Conservation (phyloP, 257 asterid species). For the Solanum ossicruentum region DNA sequence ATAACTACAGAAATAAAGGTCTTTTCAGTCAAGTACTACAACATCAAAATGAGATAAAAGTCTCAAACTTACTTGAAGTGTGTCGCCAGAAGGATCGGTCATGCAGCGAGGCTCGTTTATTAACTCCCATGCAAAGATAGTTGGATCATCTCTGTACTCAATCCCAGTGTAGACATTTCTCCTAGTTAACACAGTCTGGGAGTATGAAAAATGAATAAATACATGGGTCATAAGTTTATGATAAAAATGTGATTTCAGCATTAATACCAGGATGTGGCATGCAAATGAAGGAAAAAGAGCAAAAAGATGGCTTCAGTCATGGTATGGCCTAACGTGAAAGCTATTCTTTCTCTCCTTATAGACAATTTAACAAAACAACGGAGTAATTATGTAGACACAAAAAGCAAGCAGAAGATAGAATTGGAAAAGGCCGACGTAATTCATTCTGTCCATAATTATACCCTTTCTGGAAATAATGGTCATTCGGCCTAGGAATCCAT, state of each 20-base stretch:
- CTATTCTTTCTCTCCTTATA: neutral
- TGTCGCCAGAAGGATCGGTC: slow-evolving; percentile 88
- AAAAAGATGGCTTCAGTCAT: neutral
- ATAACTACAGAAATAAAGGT: neutral
- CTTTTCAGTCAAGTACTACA: neutral
- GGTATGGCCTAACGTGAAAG: neutral
- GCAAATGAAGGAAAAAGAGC: neutral
- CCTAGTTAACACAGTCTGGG: slow-evolving; percentile 19
- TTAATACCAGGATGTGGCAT: neutral
- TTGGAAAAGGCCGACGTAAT: neutral
- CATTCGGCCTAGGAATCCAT: neutral
- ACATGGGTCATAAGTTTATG: neutral
- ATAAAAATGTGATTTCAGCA: neutral
- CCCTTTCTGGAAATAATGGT: neutral
- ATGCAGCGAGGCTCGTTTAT: slow-evolving; percentile 35
- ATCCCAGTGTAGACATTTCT: slow-evolving; percentile 13
- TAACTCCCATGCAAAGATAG: slow-evolving; percentile 28
- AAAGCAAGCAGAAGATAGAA: neutral
- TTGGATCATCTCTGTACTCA: slow-evolving; percentile 20
- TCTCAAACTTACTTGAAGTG: slow-evolving; percentile 60
- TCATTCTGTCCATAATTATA: neutral
- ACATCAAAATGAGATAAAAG: neutral
- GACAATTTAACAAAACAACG: neutral
- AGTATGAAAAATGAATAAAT: neutral
- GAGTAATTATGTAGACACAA: neutral